Conservation (phyloP, 306 rosid genomes). For the Neltuma alba region DNA sequence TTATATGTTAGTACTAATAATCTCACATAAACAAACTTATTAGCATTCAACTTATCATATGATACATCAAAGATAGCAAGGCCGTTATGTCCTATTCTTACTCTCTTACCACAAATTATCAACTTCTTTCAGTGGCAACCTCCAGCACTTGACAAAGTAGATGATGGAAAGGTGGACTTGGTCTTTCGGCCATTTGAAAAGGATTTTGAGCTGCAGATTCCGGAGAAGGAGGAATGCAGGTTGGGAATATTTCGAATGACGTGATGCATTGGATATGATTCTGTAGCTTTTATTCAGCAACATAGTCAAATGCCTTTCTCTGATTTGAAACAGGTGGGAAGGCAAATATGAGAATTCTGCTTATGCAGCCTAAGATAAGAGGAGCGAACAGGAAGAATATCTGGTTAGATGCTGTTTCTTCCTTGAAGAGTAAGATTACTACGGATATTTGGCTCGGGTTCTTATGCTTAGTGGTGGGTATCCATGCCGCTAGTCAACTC, state of each 20-base stretch:
- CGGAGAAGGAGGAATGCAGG: slow-evolving; percentile 67
- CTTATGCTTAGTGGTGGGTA: not conserved
- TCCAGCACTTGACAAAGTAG: slow-evolving; percentile 61
- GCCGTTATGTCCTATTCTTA: not conserved
- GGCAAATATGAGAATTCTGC: slow-evolving; percentile 73
- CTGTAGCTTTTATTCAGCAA: not conserved
- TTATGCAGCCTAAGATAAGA: slow-evolving; percentile 42
- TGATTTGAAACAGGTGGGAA: slow-evolving; percentile 67
- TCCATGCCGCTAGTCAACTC: too few species aligned
- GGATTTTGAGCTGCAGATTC: slow-evolving; percentile 80
- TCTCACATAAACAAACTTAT: not conserved
- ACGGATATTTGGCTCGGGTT: not conserved
- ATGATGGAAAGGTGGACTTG: slow-evolving; percentile 53
- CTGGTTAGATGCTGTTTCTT: slow-evolving; percentile 29
- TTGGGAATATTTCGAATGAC: slow-evolving; percentile 31
- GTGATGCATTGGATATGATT: not conserved
- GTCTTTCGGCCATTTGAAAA: slow-evolving; percentile 62
- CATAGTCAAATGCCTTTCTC: slow-evolving; percentile 7
- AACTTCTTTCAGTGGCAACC: slow-evolving; percentile 76
- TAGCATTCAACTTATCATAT: not conserved
- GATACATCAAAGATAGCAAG: not conserved
- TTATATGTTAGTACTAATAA: not conserved
- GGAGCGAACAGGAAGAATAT: slow-evolving; percentile 14
- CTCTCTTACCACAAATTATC: slow-evolving; percentile 13
- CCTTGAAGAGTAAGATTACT: not conserved